Evolutionary conservation across 1,284 basidiomycete species (phyloP), one percentile per base, ranked within the genome.

Genomic region (Trichosporon coremiiforme): DNA sequence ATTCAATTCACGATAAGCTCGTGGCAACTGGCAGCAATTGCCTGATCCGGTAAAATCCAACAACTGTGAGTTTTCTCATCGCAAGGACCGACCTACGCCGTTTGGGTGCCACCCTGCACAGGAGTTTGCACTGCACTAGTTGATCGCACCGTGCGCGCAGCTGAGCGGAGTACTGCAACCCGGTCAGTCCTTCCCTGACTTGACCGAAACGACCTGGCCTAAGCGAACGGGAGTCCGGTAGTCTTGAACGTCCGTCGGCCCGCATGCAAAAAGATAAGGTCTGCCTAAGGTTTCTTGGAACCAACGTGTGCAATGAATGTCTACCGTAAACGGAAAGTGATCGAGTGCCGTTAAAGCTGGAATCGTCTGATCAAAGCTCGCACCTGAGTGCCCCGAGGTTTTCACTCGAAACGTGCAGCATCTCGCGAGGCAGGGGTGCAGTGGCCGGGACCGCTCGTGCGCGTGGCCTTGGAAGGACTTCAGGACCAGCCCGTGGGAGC

Each of bases 1-100:
- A 31, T 57, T 57, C 50, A 57, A 29, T 57, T 29, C 22, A 29
- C 53, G 53, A 57, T 57, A 57, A 57, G 53, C 53, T 57, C 53
- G 53, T 29, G 53, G 53, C 53, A 29, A 57, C 41, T 45, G 4
- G 17, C 17, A n/a, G 41, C 4, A n/a, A 45, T 45, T 45, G 41
- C 41, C 41, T n/a, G 17, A 45, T 45, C 4, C 17, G 41, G 41
- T n/a, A n/a, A 45, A n/a, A n/a, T 12, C 41, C 17, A 8, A 45
- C 41, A 6, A 25, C 25, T 25, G 25, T 25, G 25, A 25, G 25
- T 25, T 1, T 25, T 25, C 25, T 25, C 25, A 25, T 25, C 25
- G 25, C 25, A 25, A 25, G 25, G 25, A 25, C 25, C 25, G 25
- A 25, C 25, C 25, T 25, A 25, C 25, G 25, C 25, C 25, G 25